Evolutionary conservation across 345 rosid species (phyloP), one percentile per base, ranked within the genome.

Genomic region (Aethionema arabicum): DNA sequence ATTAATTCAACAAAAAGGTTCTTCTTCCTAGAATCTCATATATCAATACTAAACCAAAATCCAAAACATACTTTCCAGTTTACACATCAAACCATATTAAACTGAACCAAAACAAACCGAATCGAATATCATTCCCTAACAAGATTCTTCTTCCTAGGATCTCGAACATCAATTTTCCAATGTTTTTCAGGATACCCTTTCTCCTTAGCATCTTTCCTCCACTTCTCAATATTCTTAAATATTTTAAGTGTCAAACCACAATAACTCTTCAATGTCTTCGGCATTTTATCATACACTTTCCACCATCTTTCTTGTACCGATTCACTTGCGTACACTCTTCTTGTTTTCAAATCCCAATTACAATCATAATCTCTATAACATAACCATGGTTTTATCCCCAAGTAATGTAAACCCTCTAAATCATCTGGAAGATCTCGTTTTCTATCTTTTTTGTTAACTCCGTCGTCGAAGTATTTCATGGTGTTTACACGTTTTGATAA

Each of bases 301-400:
- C 96, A 93, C 95, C 96, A 93, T 60, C 36, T 73, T 68, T 42
- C 46, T 31, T 84, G 81, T 14, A 83, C 97, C 0, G 72, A 58
- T 6, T 93, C 96, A 32, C 91, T 89, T 0, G 99, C 97, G 61
- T 65, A 93, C 7, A 16, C 52, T 0, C 72, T 79, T 1, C 69
- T 55, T 8, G 62, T 57, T 66, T 37, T 56, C 59, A 30, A 64
- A 52, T 93, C 96, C 97, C 99, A 89, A 7, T 93, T 93, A 32
- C 99, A 93, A 32, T 89, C 99, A 27, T 89, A 93, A 45, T 93
- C 99, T 54, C 73, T 75, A 43, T 89, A 93, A 68, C 99, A 93
- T 74, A 65, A 52, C 99, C 99, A 93, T 31, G 99, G 99, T 81
- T 93, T 93, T 65, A 73, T 35, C 21, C 98, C 99, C 58, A 93